Evolutionary conservation across 2,329 filamentous ascomycete genomes (phyloP).

Genomic region (Pezicula carpinea): DNA sequence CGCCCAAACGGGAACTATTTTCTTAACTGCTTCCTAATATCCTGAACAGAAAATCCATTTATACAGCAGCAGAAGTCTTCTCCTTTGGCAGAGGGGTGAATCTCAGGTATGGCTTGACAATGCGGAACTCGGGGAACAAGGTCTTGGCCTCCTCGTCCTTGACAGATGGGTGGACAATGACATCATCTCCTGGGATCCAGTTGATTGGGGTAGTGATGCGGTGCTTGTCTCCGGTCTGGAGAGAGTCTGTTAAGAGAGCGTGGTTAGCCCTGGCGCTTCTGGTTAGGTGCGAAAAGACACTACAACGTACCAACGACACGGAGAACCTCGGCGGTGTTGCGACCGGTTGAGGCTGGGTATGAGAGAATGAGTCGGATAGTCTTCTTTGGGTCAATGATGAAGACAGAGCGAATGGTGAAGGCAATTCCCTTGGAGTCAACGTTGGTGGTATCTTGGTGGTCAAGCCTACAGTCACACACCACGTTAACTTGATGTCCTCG

Average conservation of each 20-base stretch:
- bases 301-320: constrained; percentile 50
- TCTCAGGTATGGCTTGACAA: constrained; percentile 68
- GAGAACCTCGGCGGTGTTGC: constrained; percentile 75
- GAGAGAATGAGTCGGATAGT: constrained; percentile 88
- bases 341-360: constrained; percentile 87
- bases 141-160: constrained; percentile 81
- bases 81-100: constrained; percentile 64
- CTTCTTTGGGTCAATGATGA: constrained; percentile 91
- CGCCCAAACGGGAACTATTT: too few relatives aligned
- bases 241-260: constrained; percentile 48
- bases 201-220: constrained; percentile 85
- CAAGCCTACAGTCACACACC: constrained; percentile 46
- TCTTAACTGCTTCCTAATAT: too few relatives aligned
- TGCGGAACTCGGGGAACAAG: constrained; percentile 74
- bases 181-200: constrained; percentile 84
- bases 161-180: constrained; percentile 82
- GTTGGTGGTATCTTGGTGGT: constrained; percentile 77
- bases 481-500: constrained; percentile 3
- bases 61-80: constrained; percentile 27
- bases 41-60: constrained; percentile 1
- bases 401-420: constrained; percentile 92
- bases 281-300: background rate
- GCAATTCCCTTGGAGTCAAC: constrained; percentile 78
- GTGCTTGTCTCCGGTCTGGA: constrained; percentile 83
- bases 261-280: too few relatives aligned